Evolutionary conservation across 768 basidiomycete species (phyloP).

Genomic region (Albatrellus ellisii): DNA sequence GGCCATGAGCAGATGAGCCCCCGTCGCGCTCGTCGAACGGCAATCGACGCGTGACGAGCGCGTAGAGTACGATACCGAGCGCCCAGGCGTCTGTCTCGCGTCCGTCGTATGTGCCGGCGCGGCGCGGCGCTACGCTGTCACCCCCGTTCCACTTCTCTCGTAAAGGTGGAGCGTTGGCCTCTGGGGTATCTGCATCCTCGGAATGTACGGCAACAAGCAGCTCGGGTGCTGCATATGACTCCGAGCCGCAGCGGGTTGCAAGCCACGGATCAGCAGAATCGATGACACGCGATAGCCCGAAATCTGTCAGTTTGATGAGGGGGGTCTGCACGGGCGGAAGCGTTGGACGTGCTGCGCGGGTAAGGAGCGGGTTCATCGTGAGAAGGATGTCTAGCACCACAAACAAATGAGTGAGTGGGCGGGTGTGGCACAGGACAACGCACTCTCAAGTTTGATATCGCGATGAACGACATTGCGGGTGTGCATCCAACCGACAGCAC

Average conservation of each 20-base stretch:
- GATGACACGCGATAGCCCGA: conserved; percentile 80
- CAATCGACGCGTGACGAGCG: conserved; percentile 51
- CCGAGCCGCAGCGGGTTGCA: conserved; percentile 74
- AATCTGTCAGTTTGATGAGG: conserved; percentile 77
- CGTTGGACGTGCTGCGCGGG: conserved; percentile 24
- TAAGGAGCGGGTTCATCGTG: conserved; percentile 31
- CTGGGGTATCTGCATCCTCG: neutral
- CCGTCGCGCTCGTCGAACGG: conserved; percentile 43
- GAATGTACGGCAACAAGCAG: conserved; percentile 31
- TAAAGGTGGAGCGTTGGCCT: too few species aligned
- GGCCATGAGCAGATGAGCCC: too few species aligned
- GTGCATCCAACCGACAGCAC: conserved; percentile 83
- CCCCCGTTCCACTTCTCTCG: conserved; percentile 14
- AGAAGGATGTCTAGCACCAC: conserved; percentile 54
- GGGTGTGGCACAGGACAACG: too few species aligned
- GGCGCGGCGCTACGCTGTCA: conserved; percentile 22
- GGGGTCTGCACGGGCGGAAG: conserved; percentile 27
- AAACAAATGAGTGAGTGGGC: too few species aligned
- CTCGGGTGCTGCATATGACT: conserved; percentile 80
- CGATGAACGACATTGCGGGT: conserved; percentile 75
- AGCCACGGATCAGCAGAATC: conserved; percentile 48
- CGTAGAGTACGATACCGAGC: conserved; percentile 78
- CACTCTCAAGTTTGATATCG: conserved; percentile 82
- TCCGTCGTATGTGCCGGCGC: conserved; percentile 58
- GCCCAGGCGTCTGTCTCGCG: conserved; percentile 84